phyloP scores from a whole-genome alignment of 2,329 filamentous ascomycete genomes.

The Colletotrichum spinosum region DNA sequence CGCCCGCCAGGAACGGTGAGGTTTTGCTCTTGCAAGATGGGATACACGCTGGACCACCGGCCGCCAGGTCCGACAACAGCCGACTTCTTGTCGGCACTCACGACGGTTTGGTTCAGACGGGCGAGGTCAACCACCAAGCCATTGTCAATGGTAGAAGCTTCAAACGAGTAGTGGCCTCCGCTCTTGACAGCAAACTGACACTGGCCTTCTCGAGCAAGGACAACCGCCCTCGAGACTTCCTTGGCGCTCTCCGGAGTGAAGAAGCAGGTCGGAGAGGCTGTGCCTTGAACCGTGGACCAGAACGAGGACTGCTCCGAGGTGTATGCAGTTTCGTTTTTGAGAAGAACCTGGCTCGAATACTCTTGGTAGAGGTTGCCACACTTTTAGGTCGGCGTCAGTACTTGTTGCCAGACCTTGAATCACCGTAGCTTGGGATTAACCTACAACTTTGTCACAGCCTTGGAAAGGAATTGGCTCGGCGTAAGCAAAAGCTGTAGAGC shows the following conservation, averaged over 20 bases:
- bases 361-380: no score
- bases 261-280: slow-evolving; percentile 4
- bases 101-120: slow-evolving; percentile 46
- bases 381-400: no score
- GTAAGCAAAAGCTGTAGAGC: no score
- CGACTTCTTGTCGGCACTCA: slow-evolving; percentile 45
- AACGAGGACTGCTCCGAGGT: not conserved
- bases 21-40: slow-evolving; percentile 45
- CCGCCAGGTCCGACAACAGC: slow-evolving; percentile 52
- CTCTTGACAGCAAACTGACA: slow-evolving; percentile 54
- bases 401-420: no score
- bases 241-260: not conserved
- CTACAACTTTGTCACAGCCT: no score
- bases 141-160: slow-evolving; percentile 49
- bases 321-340: no score
- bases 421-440: no score
- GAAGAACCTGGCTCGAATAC: no score
- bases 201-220: slow-evolving; percentile 11
- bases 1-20: slow-evolving; percentile 54
- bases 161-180: slow-evolving; percentile 58
- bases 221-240: slow-evolving; percentile 39
- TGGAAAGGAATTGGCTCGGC: no score
- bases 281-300: slow-evolving; percentile 13
- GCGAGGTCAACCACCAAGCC: slow-evolving; percentile 52
- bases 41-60: slow-evolving; percentile 54